Evolutionary conservation across 106 monocot species (phyloP).

Genomic region (Acanthochlamys bracteata): DNA sequence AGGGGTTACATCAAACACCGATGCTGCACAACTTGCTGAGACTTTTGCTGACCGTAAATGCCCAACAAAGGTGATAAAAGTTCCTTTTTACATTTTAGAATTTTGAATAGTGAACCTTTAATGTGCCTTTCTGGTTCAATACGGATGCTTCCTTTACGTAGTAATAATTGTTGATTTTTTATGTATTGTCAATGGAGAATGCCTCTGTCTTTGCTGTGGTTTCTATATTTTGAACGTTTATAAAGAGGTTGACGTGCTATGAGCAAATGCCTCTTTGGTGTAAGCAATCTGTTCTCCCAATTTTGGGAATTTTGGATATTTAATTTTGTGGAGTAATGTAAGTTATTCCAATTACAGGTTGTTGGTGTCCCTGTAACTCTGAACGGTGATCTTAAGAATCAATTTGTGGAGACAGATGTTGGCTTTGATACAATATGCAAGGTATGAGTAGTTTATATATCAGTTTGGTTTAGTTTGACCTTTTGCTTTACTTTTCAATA

Average conservation of each 20-base stretch:
- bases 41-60: slow-evolving; percentile 72
- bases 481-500: too few relatives aligned
- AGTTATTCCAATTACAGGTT: slow-evolving; percentile 14
- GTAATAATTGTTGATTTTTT: too few relatives aligned
- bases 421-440: slow-evolving; percentile 56
- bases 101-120: background rate
- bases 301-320: background rate
- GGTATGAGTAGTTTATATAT: slow-evolving; percentile 10
- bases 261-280: too few relatives aligned
- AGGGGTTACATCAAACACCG: slow-evolving; percentile 88
- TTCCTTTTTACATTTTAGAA: background rate
- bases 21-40: slow-evolving; percentile 88
- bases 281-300: background rate
- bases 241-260: too few relatives aligned
- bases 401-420: slow-evolving; percentile 48
- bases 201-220: too few relatives aligned
- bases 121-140: too few relatives aligned
- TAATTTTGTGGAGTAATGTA: background rate
- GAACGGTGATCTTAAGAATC: slow-evolving; percentile 46
- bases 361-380: slow-evolving; percentile 55
- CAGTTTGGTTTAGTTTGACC: too few relatives aligned
- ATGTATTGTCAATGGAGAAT: too few relatives aligned
- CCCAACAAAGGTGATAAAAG: slow-evolving; percentile 46
- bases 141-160: too few relatives aligned
- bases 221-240: too few relatives aligned